These are phyloP conservation scores for Fusarium ambrosium DNA, from an alignment of 2,329 filamentous ascomycete genomes.

Conservation along the genomic window DNA sequence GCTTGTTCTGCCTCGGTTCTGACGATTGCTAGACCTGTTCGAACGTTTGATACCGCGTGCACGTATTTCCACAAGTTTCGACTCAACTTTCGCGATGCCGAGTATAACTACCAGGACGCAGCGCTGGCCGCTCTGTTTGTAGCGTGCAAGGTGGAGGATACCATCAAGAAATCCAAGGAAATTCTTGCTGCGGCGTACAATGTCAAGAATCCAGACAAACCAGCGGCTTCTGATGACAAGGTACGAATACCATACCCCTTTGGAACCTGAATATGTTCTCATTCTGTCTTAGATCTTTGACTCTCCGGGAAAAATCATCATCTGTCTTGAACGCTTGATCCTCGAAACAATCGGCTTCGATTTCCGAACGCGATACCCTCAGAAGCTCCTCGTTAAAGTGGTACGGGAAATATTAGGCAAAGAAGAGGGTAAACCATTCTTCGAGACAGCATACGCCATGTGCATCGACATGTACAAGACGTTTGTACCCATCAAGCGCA, in stretches of 20 bases:
- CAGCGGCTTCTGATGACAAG: conserved; percentile 83
- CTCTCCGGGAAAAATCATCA: conserved; percentile 80
- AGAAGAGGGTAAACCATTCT: conserved; percentile 65
- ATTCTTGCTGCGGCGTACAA: conserved; percentile 94
- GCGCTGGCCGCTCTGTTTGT: conserved; percentile 90
- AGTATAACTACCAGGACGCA: conserved; percentile 89
- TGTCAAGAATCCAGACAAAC: conserved; percentile 78
- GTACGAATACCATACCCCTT: conserved; percentile 60
- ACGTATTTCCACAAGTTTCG: conserved; percentile 96
- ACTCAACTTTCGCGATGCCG: conserved; percentile 84
- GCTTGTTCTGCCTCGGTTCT: conserved; percentile 5
- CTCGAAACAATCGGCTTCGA: conserved; percentile 95
- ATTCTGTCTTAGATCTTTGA: conserved; percentile 77
- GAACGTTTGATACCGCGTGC: conserved; percentile 92
- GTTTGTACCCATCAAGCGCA: conserved; percentile 91
- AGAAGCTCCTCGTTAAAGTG: conserved; percentile 87
- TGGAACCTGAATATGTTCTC: not conserved
- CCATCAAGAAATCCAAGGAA: conserved; percentile 94
- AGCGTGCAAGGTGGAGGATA: conserved; percentile 98
- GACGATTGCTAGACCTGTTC: conserved; percentile 74
- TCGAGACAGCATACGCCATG: conserved; percentile 81
- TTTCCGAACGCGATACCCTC: conserved; percentile 89
- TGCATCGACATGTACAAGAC: conserved; percentile 93
- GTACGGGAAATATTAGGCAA: conserved; percentile 67
- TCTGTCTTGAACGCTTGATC: conserved; percentile 91